Percentiles rank a stretch among this genome's conserved stretches.
Evolutionary conservation across 139 green algal species (phyloP).

Genomic region (Auxenochlorella protothecoides): DNA sequence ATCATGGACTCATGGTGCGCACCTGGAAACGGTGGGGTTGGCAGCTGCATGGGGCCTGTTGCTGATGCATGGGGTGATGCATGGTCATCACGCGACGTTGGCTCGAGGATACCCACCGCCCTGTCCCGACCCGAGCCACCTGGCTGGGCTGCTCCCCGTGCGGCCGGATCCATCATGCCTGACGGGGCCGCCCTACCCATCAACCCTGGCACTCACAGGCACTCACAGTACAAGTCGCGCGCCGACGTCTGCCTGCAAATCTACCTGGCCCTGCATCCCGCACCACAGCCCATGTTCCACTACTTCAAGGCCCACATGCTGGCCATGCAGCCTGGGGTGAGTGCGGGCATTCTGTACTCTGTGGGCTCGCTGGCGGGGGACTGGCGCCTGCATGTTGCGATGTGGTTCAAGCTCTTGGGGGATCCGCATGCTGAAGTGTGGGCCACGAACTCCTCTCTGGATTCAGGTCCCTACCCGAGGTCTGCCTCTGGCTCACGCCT

Average conservation of each 20-base stretch:
- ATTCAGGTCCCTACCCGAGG: too few relatives aligned
- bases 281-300: neutral
- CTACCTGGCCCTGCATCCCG: constrained; percentile 7
- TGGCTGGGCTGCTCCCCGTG: neutral
- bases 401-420: too few relatives aligned
- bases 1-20: neutral
- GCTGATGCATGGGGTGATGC: neutral
- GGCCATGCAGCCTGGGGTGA: neutral
- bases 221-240: too few relatives aligned
- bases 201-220: too few relatives aligned
- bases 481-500: constrained; percentile 1
- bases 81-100: neutral
- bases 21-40: neutral
- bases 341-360: neutral
- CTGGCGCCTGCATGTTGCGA: too few relatives aligned
- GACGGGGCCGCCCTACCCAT: too few relatives aligned
- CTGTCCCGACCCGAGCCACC: too few relatives aligned
- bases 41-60: too few relatives aligned
- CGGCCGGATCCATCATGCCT: neutral
- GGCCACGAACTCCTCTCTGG: too few relatives aligned
- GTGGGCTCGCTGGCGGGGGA: neutral
- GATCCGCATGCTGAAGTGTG: neutral
- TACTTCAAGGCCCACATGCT: neutral
- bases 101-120: too few relatives aligned
- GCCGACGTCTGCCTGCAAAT: neutral